Evolutionary conservation across 345 rosid genomes (phyloP).

Genomic region (Camelina hispida): DNA sequence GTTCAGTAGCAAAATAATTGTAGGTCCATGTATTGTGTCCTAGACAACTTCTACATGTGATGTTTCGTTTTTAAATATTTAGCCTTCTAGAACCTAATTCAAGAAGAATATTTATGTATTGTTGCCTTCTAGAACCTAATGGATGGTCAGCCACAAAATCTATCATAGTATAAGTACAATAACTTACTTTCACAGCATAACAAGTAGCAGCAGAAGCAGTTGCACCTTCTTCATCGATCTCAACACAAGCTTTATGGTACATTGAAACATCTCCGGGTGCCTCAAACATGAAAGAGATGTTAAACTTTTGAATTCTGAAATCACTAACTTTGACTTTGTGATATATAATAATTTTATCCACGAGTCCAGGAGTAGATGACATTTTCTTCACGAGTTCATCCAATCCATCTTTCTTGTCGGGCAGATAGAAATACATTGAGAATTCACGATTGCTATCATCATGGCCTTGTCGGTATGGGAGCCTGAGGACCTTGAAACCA

Average conservation of each 20-base stretch:
- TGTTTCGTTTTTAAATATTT: no score
- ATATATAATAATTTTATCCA: not conserved
- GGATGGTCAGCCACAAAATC: conserved; percentile 24
- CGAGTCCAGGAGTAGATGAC: conserved; percentile 19
- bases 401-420: not conserved
- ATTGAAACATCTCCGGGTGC: no score
- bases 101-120: no score
- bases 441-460: not conserved
- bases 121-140: not conserved
- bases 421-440: conserved; percentile 33
- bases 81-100: no score
- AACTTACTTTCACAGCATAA: no score
- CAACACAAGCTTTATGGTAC: not conserved
- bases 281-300: no score
- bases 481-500: conserved; percentile 6
- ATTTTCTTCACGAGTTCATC: not conserved
- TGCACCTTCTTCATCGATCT: not conserved
- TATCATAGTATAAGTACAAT: no score
- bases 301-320: conserved; percentile 1
- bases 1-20: no score
- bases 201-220: not conserved
- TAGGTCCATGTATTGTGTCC: no score
- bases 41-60: no score
- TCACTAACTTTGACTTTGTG: not conserved
- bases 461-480: not conserved